A percentile compares a stretch with the other conserved stretches of the same genome.
Conservation (phyloP, 2,329 filamentous ascomycete species). For the Parascedosporium putredinis region DNA sequence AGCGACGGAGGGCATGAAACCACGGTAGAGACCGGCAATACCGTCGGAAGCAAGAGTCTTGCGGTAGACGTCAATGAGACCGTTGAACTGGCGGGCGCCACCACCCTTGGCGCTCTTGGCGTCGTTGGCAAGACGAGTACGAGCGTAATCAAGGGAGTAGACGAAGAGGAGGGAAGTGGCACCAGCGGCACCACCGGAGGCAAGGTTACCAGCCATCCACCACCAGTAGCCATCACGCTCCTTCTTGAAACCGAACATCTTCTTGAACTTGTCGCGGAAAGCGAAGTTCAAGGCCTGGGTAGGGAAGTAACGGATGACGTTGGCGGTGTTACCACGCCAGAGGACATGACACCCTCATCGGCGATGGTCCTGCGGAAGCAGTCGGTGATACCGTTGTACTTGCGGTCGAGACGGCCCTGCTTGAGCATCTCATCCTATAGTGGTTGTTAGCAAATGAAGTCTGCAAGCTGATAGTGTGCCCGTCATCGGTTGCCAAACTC, state of each 20-base stretch:
- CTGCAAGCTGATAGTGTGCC: not conserved
- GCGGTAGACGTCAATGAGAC: conserved; percentile 98
- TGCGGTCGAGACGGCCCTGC: conserved; percentile 93
- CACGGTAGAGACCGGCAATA: conserved; percentile 99
- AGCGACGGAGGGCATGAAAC: conserved; percentile 98
- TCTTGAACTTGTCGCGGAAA: conserved; percentile 99
- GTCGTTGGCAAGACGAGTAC: conserved; percentile 99
- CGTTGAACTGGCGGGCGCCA: conserved; percentile 99
- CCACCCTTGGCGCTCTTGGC: conserved; percentile 95
- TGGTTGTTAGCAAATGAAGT: conserved; percentile 19
- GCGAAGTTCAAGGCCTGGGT: conserved; percentile 99
- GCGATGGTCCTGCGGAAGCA: conserved; percentile 90
- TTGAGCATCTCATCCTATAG: conserved; percentile 98
- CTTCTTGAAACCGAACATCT: conserved; percentile 99
- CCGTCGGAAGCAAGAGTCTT: conserved; percentile 98
- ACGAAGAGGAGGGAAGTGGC: conserved; percentile 99
- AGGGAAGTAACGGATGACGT: conserved; percentile 99
- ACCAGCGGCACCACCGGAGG: conserved; percentile 99
- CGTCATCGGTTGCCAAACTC: too few species aligned
- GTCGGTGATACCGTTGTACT: conserved; percentile 87
- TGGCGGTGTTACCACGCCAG: conserved; percentile 99
- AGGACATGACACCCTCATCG: conserved; percentile 91
- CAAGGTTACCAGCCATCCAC: conserved; percentile 99
- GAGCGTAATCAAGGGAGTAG: conserved; percentile 99
- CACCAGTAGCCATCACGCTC: conserved; percentile 94